A percentile compares a stretch with the other conserved stretches of the same genome.
Evolutionary conservation across 1,284 basidiomycete genomes (phyloP).

Genomic region (Ustilago tritici): DNA sequence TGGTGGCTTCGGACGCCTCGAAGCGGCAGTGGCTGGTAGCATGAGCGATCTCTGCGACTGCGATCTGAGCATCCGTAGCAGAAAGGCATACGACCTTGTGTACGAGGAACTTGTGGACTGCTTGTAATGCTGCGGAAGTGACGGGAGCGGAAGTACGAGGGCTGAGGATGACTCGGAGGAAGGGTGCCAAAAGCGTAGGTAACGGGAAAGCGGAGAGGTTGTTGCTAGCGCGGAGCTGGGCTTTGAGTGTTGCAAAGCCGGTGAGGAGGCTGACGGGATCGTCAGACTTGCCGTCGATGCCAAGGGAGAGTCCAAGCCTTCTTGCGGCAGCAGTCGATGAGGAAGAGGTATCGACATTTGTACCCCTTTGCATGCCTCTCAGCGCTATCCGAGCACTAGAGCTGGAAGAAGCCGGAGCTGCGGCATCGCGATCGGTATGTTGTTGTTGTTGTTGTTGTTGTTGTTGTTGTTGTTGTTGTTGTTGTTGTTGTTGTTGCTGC

Average conservation of each 20-base stretch:
- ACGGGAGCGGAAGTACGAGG: conserved; percentile 93
- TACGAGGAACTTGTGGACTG: conserved; percentile 87
- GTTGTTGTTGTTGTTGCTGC: conserved; percentile 6
- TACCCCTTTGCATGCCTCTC: conserved; percentile 35
- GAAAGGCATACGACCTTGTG: conserved; percentile 78
- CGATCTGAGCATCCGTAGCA: conserved; percentile 69
- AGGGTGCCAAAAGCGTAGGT: conserved; percentile 70
- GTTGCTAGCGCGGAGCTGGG: conserved; percentile 73
- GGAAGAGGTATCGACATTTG: conserved; percentile 18
- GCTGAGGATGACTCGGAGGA: conserved; percentile 92
- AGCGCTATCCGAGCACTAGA: conserved; percentile 39
- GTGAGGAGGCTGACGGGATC: conserved; percentile 76
- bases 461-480: neutral
- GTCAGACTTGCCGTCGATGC: conserved; percentile 37
- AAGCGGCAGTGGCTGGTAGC: conserved; percentile 96
- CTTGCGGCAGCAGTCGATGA: conserved; percentile 27
- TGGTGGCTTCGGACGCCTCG: conserved; percentile 86
- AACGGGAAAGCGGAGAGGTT: conserved; percentile 56
- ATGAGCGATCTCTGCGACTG: conserved; percentile 85
- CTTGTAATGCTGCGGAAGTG: conserved; percentile 86
- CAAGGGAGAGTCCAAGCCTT: conserved; percentile 30
- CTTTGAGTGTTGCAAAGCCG: conserved; percentile 87
- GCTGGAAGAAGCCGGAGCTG: conserved; percentile 1
- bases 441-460: conserved; percentile 5
- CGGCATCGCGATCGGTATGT: neutral